These are phyloP conservation scores for Heterobasidion irregulare DNA, from an alignment of 1,284 basidiomycete species.

Conservation along the genomic window DNA sequence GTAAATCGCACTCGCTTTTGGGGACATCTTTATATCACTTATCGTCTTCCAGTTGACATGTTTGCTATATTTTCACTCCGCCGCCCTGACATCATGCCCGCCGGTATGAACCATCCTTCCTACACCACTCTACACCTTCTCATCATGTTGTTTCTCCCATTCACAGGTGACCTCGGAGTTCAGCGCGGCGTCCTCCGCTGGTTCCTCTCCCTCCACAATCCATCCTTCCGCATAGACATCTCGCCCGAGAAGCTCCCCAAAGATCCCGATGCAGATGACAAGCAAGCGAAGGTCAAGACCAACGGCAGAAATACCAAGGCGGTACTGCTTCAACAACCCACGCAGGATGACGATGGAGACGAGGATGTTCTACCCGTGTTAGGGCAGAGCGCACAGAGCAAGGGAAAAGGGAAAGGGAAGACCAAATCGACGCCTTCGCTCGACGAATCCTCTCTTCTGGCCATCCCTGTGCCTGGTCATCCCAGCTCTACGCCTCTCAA, in stretches of 20 bases:
- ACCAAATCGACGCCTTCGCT: background rate
- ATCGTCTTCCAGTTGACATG: constrained; percentile 64
- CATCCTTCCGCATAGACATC: constrained; percentile 36
- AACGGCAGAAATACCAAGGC: constrained; percentile 10
- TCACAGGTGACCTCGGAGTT: constrained; percentile 75
- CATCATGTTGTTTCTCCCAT: background rate
- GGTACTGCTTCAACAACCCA: constrained; percentile 4
- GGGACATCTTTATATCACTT: background rate
- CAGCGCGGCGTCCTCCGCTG: constrained; percentile 74
- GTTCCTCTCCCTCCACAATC: constrained; percentile 61
- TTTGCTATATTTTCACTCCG: constrained; percentile 84
- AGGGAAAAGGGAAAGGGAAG: too few species aligned
- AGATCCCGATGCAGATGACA: constrained; percentile 17
- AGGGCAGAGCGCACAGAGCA: background rate
- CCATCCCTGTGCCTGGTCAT: too few species aligned
- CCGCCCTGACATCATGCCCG: constrained; percentile 75
- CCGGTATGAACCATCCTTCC: constrained; percentile 34
- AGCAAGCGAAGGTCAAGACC: constrained; percentile 12
- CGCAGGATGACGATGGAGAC: background rate
- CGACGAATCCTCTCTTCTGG: background rate
- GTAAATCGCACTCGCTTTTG: constrained; percentile 11
- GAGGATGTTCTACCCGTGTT: background rate
- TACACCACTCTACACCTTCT: background rate
- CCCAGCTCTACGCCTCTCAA: too few species aligned
- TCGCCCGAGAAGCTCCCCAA: constrained; percentile 46